Evolutionary conservation across 73 alveolate species (phyloP).

Genomic region (Blepharisma stoltei): DNA sequence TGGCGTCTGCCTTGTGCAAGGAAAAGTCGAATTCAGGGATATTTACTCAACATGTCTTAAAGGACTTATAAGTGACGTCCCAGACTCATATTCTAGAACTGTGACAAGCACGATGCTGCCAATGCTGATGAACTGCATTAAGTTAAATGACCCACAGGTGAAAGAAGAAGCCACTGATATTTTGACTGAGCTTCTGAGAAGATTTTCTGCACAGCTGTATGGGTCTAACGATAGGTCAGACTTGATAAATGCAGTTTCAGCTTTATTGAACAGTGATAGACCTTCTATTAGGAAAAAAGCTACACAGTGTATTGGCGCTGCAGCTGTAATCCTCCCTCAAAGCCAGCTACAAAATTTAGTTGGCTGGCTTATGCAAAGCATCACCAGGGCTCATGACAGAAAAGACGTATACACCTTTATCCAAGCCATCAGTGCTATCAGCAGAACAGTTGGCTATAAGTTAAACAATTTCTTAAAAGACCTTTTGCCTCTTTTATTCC

Average conservation of each 20-base stretch:
- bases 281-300: conserved; percentile 53
- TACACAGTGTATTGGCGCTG: conserved; percentile 59
- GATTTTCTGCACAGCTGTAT: conserved; percentile 48
- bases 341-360: conserved; percentile 43
- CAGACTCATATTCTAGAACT: conserved; percentile 52
- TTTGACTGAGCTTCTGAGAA: conserved; percentile 52
- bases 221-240: conserved; percentile 46
- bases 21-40: conserved; percentile 69
- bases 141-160: conserved; percentile 33
- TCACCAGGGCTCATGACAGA: conserved; percentile 38
- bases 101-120: conserved; percentile 48
- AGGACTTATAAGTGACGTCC: conserved; percentile 58
- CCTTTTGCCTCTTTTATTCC: conserved; percentile 44
- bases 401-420: conserved; percentile 44
- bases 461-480: conserved; percentile 40
- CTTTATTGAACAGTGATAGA: conserved; percentile 34
- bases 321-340: conserved; percentile 53
- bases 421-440: conserved; percentile 49
- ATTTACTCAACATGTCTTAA: conserved; percentile 70
- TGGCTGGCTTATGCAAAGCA: conserved; percentile 34
- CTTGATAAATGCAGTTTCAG: conserved; percentile 40
- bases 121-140: conserved; percentile 41
- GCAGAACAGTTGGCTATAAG: conserved; percentile 65
- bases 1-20: conserved; percentile 55
- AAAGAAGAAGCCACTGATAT: conserved; percentile 63